These are phyloP conservation scores for Quercus rubra DNA, from an alignment of 306 rosid species.

Conservation along the genomic window DNA sequence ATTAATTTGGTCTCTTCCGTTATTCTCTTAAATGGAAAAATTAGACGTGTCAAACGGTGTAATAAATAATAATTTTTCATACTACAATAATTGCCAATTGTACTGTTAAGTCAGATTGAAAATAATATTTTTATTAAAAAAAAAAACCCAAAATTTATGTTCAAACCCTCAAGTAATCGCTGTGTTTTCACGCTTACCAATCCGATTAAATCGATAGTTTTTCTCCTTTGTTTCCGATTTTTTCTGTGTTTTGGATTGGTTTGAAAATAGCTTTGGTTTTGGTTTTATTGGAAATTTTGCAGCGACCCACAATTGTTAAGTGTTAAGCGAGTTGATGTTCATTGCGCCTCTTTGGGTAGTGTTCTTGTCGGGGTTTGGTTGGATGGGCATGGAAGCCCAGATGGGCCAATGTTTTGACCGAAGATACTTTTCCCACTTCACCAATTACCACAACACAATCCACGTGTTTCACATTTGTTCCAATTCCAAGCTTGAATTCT, in stretches of 20 bases:
- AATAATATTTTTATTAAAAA: no score
- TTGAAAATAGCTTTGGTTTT: slow-evolving; percentile 13
- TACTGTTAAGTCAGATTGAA: no score
- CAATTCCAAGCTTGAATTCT: slow-evolving; percentile 37
- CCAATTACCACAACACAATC: neutral
- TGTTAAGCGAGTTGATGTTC: slow-evolving; percentile 45
- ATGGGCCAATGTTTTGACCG: slow-evolving; percentile 51
- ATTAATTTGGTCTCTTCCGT: no score
- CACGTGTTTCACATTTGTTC: slow-evolving; percentile 15
- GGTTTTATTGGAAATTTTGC: slow-evolving; percentile 38
- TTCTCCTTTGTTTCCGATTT: neutral
- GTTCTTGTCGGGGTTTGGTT: slow-evolving; percentile 61
- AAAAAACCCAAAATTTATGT: neutral
- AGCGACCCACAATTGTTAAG: slow-evolving; percentile 28
- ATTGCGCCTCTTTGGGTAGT: slow-evolving; percentile 76
- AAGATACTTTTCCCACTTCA: slow-evolving; percentile 20
- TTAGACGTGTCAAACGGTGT: accelerated
- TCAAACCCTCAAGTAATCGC: slow-evolving; percentile 35
- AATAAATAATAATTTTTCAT: no score
- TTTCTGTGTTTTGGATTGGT: no score
- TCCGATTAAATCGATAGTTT: slow-evolving; percentile 35
- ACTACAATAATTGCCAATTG: no score
- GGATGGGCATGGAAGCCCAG: slow-evolving; percentile 31
- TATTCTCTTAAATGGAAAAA: no score
- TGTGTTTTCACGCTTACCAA: slow-evolving; percentile 14